Base-by-base conservation (phyloP, 768 basidiomycete genomes). In the Hirschioporus abietinus region DNA sequence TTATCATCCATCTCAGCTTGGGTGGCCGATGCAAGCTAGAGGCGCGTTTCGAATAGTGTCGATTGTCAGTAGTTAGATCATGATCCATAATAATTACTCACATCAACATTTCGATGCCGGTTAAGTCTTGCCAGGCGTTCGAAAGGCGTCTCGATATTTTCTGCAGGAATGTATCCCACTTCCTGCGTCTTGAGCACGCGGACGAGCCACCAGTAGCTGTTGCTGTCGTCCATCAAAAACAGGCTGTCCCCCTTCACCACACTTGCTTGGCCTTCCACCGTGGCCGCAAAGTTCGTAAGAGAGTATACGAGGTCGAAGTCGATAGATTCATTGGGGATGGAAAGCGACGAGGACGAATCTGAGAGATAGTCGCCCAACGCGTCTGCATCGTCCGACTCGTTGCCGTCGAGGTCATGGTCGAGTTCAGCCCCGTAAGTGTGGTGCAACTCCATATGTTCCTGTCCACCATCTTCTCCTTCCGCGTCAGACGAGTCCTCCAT, bases 171-270 rank as follows among this genome's bases (percentile, higher is more conserved):
- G 76, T 99, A 99, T 0, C 97, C 97, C 18, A 99, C 94, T 73
- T 97, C 95, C 77, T 98, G 95, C 8, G 96, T 98, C 80, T 98
- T 99, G 69, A 99, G 88, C 9, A 99, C 97, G 61, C 95, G 88
- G 8, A 99, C 96, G 63, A 99, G 91, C 97, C 97, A 99, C 97
- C 97, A 99, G 79, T 99, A 99, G 78, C 93, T 94, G 77, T 99
- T 99, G 66, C 90, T 94, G 76, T 99, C 97, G 79, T 99, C 97
- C 86, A 99, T 94, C 59, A 99, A 82, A 74, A 95, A 90, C 60
- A 99, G 84, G 68, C 92, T 93, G 82, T 99, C 96, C 26, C 97
- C 97, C 78, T 98, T 99, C 77, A 97, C 93, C 70, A 99, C 97
- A 70, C 93, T 97, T 1, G 97, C 97, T 79, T 99, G 97, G 26